Conservation (phyloP, 306 rosid genomes). For the Prunus persica region DNA sequence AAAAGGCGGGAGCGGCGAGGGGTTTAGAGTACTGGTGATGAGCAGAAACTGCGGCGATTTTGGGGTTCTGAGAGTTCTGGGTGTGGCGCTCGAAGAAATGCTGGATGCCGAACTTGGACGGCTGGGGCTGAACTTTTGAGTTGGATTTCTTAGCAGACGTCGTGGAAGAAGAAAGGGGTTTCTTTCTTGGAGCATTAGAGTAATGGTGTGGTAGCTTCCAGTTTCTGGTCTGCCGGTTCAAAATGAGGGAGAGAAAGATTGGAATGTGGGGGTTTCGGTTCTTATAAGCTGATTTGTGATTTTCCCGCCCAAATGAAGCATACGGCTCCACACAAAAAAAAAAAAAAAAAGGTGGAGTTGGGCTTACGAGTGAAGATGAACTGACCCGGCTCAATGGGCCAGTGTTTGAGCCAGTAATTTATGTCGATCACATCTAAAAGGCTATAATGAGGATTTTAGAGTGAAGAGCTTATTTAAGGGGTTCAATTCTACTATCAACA, state of each 20-base stretch:
- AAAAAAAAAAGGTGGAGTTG: background rate
- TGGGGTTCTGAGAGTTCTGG: conserved; percentile 58
- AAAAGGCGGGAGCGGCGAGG: background rate
- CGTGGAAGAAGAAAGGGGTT: conserved; percentile 31
- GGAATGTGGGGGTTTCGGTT: background rate
- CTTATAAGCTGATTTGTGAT: background rate
- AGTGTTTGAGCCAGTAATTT: background rate
- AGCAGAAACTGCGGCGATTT: conserved; percentile 6
- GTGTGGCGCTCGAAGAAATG: conserved; percentile 86
- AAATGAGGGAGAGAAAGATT: background rate
- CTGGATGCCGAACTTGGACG: conserved; percentile 79
- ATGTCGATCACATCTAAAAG: too few relatives aligned
- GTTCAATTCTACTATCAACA: too few relatives aligned
- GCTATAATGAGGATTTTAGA: too few relatives aligned
- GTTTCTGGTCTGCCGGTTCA: conserved; percentile 10
- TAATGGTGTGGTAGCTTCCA: background rate
- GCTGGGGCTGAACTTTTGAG: conserved; percentile 39
- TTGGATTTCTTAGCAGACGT: conserved; percentile 43
- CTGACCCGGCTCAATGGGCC: background rate
- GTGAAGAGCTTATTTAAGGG: too few relatives aligned
- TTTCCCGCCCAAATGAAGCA: conserved; percentile 29
- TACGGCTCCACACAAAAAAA: background rate
- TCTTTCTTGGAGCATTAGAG: conserved; percentile 72
- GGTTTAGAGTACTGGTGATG: conserved; percentile 10
- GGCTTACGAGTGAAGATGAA: background rate